Evolutionary conservation across 2,329 filamentous ascomycete genomes (phyloP).

Genomic region (Ceratocystis smalleyi): DNA sequence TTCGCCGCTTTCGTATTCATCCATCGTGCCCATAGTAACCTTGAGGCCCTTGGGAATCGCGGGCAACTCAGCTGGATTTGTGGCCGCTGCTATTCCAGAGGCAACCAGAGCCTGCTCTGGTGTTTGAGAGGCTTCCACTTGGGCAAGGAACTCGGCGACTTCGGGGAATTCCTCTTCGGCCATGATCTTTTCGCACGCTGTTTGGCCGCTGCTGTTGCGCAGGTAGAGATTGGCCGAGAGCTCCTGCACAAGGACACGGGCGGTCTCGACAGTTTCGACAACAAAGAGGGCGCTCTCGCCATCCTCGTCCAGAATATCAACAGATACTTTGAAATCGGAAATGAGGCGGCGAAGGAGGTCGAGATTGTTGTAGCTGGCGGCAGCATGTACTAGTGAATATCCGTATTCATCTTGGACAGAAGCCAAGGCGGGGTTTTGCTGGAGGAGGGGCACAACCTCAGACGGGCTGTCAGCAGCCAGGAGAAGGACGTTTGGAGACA

Average conservation of each 20-base stretch:
- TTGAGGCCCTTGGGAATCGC: conserved; percentile 52
- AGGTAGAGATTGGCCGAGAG: conserved; percentile 52
- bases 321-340: conserved; percentile 58
- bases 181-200: conserved; percentile 65
- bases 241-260: conserved; percentile 67
- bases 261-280: conserved; percentile 66
- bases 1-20: conserved; percentile 36
- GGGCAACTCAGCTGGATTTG: conserved; percentile 18
- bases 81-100: neutral
- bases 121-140: conserved; percentile 22
- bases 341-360: conserved; percentile 64
- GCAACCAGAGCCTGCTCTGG: conserved; percentile 18
- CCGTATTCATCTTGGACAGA: conserved; percentile 74
- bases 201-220: conserved; percentile 59
- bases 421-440: conserved; percentile 59
- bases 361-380: conserved; percentile 79
- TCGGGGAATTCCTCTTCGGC: conserved; percentile 63
- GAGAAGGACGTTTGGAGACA: conserved; percentile 50
- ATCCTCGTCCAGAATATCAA: conserved; percentile 78
- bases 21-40: conserved; percentile 63
- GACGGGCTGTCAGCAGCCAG: conserved; percentile 70
- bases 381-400: conserved; percentile 87
- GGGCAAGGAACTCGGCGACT: conserved; percentile 54
- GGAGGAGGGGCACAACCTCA: conserved; percentile 58
- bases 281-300: conserved; percentile 89